Conservation (phyloP, 345 rosid genomes). For the Populus tremula region DNA sequence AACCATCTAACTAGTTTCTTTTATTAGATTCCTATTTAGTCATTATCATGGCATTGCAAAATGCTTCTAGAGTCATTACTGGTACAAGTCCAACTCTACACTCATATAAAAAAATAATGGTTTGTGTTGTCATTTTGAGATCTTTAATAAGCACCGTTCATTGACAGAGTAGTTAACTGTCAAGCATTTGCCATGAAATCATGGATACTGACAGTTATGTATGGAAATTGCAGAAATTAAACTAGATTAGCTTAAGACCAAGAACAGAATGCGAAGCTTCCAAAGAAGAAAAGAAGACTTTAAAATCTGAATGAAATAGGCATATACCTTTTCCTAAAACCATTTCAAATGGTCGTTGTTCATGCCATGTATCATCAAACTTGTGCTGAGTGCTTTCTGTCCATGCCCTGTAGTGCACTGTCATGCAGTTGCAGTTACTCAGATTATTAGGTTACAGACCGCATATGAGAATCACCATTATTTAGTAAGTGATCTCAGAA, state of each 20-base stretch:
- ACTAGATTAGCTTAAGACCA: neutral
- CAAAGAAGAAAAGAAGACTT: neutral
- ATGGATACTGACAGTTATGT: neutral
- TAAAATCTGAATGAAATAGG: neutral
- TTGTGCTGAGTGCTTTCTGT: slow-evolving; percentile 71
- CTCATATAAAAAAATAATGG: neutral
- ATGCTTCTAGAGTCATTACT: neutral
- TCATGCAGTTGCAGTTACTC: slow-evolving; percentile 19
- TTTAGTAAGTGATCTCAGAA: neutral
- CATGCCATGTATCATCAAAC: slow-evolving; percentile 89
- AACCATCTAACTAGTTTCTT: neutral
- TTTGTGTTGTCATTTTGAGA: neutral
- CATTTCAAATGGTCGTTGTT: slow-evolving; percentile 78
- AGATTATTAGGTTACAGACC: neutral
- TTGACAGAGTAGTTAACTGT: neutral
- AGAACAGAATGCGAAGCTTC: neutral
- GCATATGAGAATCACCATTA: neutral
- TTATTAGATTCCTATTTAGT: neutral
- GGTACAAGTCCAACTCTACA: neutral
- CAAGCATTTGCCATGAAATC: neutral
- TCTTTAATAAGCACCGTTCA: neutral
- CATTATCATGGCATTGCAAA: neutral
- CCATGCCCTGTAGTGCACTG: slow-evolving; percentile 93
- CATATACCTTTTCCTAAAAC: slow-evolving; percentile 76
- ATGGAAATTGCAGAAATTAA: neutral